Base-by-base conservation (phyloP, 805 yeast genomes). In the Kodamaea neixiangensis region DNA sequence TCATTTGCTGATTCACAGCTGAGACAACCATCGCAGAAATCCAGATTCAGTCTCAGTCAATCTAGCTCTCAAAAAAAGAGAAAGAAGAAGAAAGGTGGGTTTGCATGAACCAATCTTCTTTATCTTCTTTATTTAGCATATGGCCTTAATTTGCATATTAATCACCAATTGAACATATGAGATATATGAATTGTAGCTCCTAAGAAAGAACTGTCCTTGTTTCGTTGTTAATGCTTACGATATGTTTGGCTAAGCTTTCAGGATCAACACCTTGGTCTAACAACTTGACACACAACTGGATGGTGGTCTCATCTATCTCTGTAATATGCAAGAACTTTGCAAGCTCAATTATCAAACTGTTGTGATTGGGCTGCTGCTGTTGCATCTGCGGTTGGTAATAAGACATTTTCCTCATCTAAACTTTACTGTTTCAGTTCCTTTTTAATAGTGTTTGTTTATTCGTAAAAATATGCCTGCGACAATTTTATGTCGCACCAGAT, bases 61-160 rank as follows among this genome's bases (percentile, higher is more conserved):
- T 37, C 25, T 19, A 29, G 44, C 5, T 54, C 57, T 15, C 56
- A 49, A 48, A 50, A 49, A 50, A 68, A 65, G 58, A 72, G 67
- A 57, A 78, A 75, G 67, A 77, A 74, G 60, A 74, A 70, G 55
- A 71, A 73, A 50, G 74, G 81, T 13, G 84, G 84, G 3, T 80
- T 80, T 63, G 77, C 75, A 21, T 79, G 60, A 40, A n/a, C n/a
- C n/a, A n/a, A n/a, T n/a, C n/a, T n/a, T 20, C 25, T 34, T 48
- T 38, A 40, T 15, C 29, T 21, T 11, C 40, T 35, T 42, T 9
- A 33, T 17, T 18, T 20, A 13, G 31, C 13, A 40, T 20, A 9
- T 20, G n/a, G n/a, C n/a, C n/a, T n/a, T n/a, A 40, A 10, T 25
- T 25, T 25, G 31, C 5, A 25, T 25, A 25, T 25, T 25, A 10